Evolutionary conservation across 495 filamentous ascomycete genomes (phyloP).

Genomic region (Aspergillus hancockii): DNA sequence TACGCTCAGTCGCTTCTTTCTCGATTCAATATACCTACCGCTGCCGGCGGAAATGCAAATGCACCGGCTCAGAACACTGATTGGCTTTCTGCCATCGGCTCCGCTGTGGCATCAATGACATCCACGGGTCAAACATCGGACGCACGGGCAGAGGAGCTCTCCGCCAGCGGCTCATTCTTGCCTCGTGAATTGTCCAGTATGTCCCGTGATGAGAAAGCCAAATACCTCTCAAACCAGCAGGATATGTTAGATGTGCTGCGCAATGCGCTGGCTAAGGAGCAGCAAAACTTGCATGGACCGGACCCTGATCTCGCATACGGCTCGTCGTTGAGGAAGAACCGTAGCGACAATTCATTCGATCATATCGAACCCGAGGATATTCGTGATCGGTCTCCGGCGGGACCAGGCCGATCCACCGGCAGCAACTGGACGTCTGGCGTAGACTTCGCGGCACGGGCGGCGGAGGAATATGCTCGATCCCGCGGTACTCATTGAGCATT

Average conservation of each 20-base stretch:
- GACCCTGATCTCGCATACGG: conserved; percentile 50
- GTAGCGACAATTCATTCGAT: conserved; percentile 79
- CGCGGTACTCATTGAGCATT: conserved; percentile 11
- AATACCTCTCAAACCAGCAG: conserved; percentile 70
- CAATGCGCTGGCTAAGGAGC: conserved; percentile 74
- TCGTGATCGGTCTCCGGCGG: conserved; percentile 29
- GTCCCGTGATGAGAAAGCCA: conserved; percentile 60
- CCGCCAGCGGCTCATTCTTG: conserved; percentile 62
- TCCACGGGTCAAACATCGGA: conserved; percentile 47
- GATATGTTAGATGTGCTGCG: conserved; percentile 71
- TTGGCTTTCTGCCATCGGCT: conserved; percentile 61
- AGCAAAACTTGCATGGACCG: conserved; percentile 45
- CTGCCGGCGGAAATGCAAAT: conserved; percentile 36
- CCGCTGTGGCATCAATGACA: conserved; percentile 59
- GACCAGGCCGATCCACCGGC: conserved; percentile 23
- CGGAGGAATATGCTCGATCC: conserved; percentile 25
- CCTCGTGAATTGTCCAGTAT: conserved; percentile 62
- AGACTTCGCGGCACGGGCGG: conserved; percentile 34
- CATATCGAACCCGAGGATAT: conserved; percentile 74
- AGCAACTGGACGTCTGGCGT: conserved; percentile 37
- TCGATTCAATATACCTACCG: conserved; percentile 77
- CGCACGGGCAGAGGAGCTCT: conserved; percentile 52
- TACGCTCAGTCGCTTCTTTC: conserved; percentile 82
- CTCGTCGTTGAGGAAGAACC: conserved; percentile 64
- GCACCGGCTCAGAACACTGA: conserved; percentile 60